phyloP scores from a whole-genome alignment of 805 yeast genomes.

The Candida vartiovaarae region DNA sequence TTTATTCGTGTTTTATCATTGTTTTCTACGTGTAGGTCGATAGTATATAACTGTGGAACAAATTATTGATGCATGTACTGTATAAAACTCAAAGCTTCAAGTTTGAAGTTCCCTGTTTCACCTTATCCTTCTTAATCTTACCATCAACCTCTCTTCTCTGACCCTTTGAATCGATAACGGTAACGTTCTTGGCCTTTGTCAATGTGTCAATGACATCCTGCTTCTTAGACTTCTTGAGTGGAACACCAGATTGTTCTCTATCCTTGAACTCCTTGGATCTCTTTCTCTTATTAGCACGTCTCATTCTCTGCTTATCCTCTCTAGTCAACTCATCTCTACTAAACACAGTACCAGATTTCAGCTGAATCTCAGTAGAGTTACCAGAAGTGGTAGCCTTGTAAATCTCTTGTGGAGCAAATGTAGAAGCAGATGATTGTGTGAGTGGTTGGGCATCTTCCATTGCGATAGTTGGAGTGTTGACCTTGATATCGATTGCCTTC shows the following conservation, averaged over 20 bases:
- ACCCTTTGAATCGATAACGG: constrained; percentile 72
- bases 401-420: constrained; percentile 93
- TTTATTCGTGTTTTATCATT: too few species aligned
- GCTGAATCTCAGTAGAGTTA: constrained; percentile 53
- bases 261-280: constrained; percentile 46
- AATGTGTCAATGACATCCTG: constrained; percentile 65
- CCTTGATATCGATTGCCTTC: constrained; percentile 72
- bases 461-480: constrained; percentile 70
- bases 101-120: constrained; percentile 16
- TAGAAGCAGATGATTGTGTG: constrained; percentile 61
- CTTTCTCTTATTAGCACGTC: constrained; percentile 82
- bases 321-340: constrained; percentile 76
- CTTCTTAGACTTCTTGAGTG: constrained; percentile 43
- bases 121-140: constrained; percentile 42
- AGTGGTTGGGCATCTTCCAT: constrained; percentile 98
- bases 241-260: constrained; percentile 24
- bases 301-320: constrained; percentile 79
- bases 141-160: constrained; percentile 69
- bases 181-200: constrained; percentile 65
- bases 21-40: too few species aligned
- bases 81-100: constrained; percentile 14
- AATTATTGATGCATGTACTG: too few species aligned
- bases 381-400: constrained; percentile 46
- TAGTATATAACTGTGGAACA: too few species aligned
- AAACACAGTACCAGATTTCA: constrained; percentile 73